Base-by-base conservation (phyloP, 805 yeast genomes). In the Ogataea siamensis region DNA sequence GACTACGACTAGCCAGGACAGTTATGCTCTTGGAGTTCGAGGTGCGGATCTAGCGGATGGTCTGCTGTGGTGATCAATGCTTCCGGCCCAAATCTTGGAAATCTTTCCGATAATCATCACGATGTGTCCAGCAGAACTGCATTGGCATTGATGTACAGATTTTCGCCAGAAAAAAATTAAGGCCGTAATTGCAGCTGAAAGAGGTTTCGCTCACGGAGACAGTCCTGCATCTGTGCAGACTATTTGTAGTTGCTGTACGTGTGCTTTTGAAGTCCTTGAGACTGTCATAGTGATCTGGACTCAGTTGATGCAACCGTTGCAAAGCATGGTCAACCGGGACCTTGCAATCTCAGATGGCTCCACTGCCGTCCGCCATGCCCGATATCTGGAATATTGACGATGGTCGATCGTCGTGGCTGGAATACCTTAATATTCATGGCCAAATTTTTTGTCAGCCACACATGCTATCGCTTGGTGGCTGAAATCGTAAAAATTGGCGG, bases 151-250 rank as follows among this genome's bases (percentile, higher is more conserved):
- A 74, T 67, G 51, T 78, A 83, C 55, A 79, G 75, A 19, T 62
- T 56, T 40, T 78, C 71, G 2, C 87, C 89, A 12, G 80, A 46
- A 11, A 54, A n/a, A 57, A 24, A 73, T 83, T 83, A 56, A 66
- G 73, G 0, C 89, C 91, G 51, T 80, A 83, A 55, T 83, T 89
- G 28, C 79, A 74, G 43, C 46, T 63, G 49, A 76, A 71, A 5
- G 87, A 87, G 2, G 80, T 70, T 57, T 81, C 42, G 3, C 36
- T 28, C 15, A 2, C 57, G 66, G 10, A 57, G 42, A 34, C 62
- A 58, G 8, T 5, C 9, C 9, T 7, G 9, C n/a, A 10, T 11
- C 11, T n/a, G 5, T 6, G 12, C 5, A 7, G 24, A 22, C 5
- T 6, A 11, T 22, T 43, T 17, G 77, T 52, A 44, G 56, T 56